Evolutionary conservation across 106 monocot species (phyloP).

Genomic region (Narthecium ossifragum): DNA sequence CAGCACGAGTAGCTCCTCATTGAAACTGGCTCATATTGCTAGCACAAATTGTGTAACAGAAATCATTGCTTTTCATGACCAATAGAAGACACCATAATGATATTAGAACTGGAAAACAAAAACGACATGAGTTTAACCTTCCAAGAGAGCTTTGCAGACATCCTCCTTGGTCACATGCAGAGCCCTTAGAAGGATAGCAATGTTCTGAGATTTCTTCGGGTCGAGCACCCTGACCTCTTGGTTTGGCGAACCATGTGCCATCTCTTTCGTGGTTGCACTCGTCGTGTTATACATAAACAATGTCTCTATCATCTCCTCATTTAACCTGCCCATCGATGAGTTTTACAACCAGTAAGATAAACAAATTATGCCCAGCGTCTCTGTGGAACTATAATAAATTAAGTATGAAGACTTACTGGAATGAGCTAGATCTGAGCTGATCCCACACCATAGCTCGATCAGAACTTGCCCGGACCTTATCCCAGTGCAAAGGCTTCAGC

Average conservation of each 20-base stretch:
- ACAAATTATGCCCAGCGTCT: neutral
- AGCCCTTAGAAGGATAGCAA: constrained; percentile 32
- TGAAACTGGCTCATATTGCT: neutral
- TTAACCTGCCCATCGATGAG: constrained; percentile 20
- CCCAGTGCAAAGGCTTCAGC: constrained; percentile 43
- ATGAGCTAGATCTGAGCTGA: constrained; percentile 35
- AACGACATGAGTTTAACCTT: constrained; percentile 22
- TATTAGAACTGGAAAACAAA: neutral
- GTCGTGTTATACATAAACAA: constrained; percentile 24
- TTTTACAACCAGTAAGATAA: neutral
- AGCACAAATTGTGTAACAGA: no score
- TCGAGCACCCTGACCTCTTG: constrained; percentile 26
- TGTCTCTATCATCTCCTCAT: constrained; percentile 50
- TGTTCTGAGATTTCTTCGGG: constrained; percentile 44
- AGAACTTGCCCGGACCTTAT: constrained; percentile 32
- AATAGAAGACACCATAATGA: neutral
- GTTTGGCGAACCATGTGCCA: neutral
- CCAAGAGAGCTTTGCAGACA: constrained; percentile 37
- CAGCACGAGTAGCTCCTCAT: neutral
- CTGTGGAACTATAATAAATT: neutral
- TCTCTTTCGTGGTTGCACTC: neutral
- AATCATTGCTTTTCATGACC: no score
- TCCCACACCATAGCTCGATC: constrained; percentile 48
- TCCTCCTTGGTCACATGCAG: constrained; percentile 38
- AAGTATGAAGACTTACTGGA: constrained; percentile 18